Conservation (phyloP, 208 protist genomes). For the Trypanosoma theileri region DNA sequence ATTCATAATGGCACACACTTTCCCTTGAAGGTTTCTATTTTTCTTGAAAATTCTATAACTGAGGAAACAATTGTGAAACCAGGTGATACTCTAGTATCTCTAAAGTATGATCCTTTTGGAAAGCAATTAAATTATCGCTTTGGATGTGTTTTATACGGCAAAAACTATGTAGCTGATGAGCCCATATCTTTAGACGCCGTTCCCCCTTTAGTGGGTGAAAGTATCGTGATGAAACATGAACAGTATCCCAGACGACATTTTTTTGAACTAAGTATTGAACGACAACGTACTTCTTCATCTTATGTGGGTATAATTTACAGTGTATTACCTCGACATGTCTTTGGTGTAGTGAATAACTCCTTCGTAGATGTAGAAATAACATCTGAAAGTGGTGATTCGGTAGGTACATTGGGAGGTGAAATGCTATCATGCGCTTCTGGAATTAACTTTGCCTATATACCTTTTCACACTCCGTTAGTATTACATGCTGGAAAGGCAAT, state of each 20-base stretch:
- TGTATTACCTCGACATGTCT: constrained; percentile 25
- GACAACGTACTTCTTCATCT: neutral
- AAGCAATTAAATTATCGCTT: constrained; percentile 16
- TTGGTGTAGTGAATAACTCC: constrained; percentile 26
- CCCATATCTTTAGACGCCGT: constrained; percentile 12
- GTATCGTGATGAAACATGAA: constrained; percentile 30
- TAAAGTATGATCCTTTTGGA: constrained; percentile 28
- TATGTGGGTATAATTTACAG: constrained; percentile 2
- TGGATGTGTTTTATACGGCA: constrained; percentile 13
- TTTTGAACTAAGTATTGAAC: constrained; percentile 31
- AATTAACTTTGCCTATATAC: constrained; percentile 33
- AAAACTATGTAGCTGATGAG: constrained; percentile 19
- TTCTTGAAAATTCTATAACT: constrained; percentile 7
- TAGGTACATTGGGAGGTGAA: constrained; percentile 25
- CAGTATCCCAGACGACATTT: constrained; percentile 24
- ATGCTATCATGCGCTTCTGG: constrained; percentile 8
- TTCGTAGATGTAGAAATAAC: constrained; percentile 23
- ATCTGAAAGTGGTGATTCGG: constrained; percentile 26
- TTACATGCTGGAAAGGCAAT: constrained; percentile 5
- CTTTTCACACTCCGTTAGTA: constrained; percentile 16
- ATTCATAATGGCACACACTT: constrained; percentile 32
- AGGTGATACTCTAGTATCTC: constrained; percentile 16
- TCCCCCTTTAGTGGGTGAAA: constrained; percentile 11
- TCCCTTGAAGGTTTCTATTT: constrained; percentile 16
- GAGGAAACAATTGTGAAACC: constrained; percentile 17